Conservation (phyloP, 306 rosid genomes). For the Prunus armeniaca region DNA sequence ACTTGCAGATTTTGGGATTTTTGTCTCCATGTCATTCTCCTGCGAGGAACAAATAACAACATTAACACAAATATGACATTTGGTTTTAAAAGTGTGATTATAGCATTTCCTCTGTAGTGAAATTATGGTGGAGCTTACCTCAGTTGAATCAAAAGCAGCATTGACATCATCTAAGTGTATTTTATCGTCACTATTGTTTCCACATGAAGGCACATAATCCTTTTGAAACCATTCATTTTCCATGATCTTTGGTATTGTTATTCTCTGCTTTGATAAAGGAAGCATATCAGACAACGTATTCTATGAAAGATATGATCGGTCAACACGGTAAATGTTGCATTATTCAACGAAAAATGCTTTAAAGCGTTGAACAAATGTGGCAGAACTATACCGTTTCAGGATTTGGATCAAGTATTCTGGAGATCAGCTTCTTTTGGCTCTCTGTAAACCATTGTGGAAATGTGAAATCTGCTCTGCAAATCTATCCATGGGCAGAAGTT, state of each 20-base stretch:
- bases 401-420: constrained; percentile 56
- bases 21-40: constrained; percentile 43
- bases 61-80: neutral
- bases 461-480: constrained; percentile 56
- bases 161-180: constrained; percentile 44
- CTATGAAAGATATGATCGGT: neutral
- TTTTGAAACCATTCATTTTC: constrained; percentile 72
- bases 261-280: constrained; percentile 41
- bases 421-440: constrained; percentile 56
- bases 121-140: constrained; percentile 39
- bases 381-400: constrained; percentile 45
- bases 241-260: constrained; percentile 48
- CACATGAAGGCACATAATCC: constrained; percentile 51
- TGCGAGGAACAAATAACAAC: constrained; percentile 16
- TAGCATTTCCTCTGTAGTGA: neutral
- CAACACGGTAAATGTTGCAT: neutral
- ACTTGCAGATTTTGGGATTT: constrained; percentile 52
- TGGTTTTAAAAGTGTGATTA: neutral
- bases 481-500: constrained; percentile 36
- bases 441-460: constrained; percentile 65
- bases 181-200: constrained; percentile 35
- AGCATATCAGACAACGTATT: neutral
- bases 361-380: neutral
- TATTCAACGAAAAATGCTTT: neutral
- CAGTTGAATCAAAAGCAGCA: constrained; percentile 45